Evolutionary conservation across 306 rosid genomes (phyloP), one percentile per base, ranked within the genome.

Genomic region (Citrullus colocynthis): DNA sequence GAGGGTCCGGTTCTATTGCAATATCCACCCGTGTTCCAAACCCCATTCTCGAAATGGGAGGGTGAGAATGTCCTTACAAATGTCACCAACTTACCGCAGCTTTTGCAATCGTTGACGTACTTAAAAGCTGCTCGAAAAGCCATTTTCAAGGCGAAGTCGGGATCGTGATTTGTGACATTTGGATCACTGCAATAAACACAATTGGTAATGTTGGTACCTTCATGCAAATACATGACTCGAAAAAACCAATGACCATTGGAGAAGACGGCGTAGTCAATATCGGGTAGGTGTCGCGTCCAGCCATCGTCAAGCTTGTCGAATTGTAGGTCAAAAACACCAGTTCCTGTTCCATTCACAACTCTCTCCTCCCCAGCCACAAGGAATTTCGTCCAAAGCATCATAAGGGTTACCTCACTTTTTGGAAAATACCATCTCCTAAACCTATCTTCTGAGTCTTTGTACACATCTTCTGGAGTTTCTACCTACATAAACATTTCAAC

Each of bases 191-290:
- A 92, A 44, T 89, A 95, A 7, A 92, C 86, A 41, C 98, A 95
- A 1, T 93, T 95, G 30, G 62, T 32, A 4, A 81, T 41, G 0
- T 84, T 84, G 30, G 74, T 45, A 15, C 58, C 86, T 72, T 88
- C 77, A 17, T 84, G 81, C 1, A 95, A 85, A 41, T 88, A 89
- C 86, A 89, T 57, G 17, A 78, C 42, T 61, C 97, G 78, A 75
- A 90, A 92, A 67, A 90, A 95, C 98, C 98, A 95, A 73, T 95
- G 97, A 7, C 90, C 98, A 3, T 10, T 85, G 2, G 97, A 95
- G 80, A 92, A 75, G 2, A 95, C 42, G 12, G 88, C 87, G 16
- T 92, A 92, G 82, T 95, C 96, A 12, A 95, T 32, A 14, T 86
- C 81, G 0, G 86, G 92, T 1, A 95, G 76, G n/a, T 74, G 81